Evolutionary conservation across 2,329 filamentous ascomycete species (phyloP), one percentile per base, ranked within the genome.

Genomic region (Trichoderma sp.): DNA sequence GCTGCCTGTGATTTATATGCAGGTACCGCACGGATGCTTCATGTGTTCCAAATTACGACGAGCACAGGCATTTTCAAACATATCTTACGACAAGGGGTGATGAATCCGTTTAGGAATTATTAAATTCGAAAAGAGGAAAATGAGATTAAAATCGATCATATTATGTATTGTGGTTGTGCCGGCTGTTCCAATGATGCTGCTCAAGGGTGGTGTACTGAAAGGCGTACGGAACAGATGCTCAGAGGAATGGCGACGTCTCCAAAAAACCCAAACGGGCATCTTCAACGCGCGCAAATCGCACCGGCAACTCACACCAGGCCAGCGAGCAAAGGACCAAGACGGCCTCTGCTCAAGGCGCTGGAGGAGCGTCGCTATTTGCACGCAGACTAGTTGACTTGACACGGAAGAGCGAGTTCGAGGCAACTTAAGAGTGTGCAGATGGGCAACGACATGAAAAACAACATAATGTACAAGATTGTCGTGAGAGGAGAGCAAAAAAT

Each of bases 371-470:
- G 72, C 88, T 97, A 87, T 97, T 86, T 93, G 94, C 94, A 97
- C 92, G 91, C 90, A 93, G 94, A 97, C 94, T 96, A 91, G 95
- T 96, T 91, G 92, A 90, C 93, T 94, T 89, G 89, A 90, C 91
- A 95, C 88, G 88, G 92, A 87, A 84, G 84, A 88, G 86, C 80
- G 86, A 81, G 83, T 84, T 90, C 88, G 88, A 94, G 93, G 89
- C 93, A 97, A 96, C 94, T 97, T 92, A 97, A 97, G 92, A 92
- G 93, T 92, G 92, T 95, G 94, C 94, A 92, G 21, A 28, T 53
- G 43, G 39, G 43, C 15, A 2, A n/a, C 15, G 14, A 51, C 24
- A 26, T 53, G 21, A 53, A 15, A n/a, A n/a, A 11, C 24, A 47
- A 70, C 60, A 68, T 24, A 12, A n/a, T 32, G 65, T 14, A 58